Percentiles rank a stretch among this genome's conserved stretches.
phyloP scores from a whole-genome alignment of 768 basidiomycete genomes.

The Dentipellis fragilis region DNA sequence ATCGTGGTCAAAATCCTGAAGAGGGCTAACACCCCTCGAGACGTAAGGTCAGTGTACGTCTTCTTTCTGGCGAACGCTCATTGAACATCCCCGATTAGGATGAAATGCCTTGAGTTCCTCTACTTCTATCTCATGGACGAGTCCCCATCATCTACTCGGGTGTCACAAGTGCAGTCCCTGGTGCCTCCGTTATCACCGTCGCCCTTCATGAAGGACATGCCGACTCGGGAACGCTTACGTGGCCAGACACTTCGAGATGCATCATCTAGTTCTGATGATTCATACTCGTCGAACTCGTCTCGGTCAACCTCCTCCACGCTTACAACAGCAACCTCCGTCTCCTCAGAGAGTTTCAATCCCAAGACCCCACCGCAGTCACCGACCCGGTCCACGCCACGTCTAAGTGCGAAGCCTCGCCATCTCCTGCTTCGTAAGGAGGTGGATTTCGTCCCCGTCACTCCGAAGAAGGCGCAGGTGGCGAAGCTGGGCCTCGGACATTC shows the following conservation, averaged over 20 bases:
- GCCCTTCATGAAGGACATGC: slow-evolving; percentile 16
- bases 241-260: slow-evolving; percentile 4
- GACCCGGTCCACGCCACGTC: slow-evolving; percentile 9
- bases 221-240: slow-evolving; percentile 8
- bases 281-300: slow-evolving; percentile 11
- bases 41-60: slow-evolving; percentile 58
- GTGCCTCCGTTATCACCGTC: slow-evolving; percentile 27
- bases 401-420: slow-evolving; percentile 30
- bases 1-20: slow-evolving; percentile 83
- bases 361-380: slow-evolving; percentile 9
- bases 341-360: slow-evolving; percentile 15
- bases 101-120: slow-evolving; percentile 93
- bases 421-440: slow-evolving; percentile 59
- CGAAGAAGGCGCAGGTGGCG: slow-evolving; percentile 39
- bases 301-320: slow-evolving; percentile 15
- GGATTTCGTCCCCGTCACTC: slow-evolving; percentile 66
- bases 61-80: background rate
- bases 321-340: slow-evolving; percentile 21
- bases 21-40: slow-evolving; percentile 73
- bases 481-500: slow-evolving; percentile 21
- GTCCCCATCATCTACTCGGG: slow-evolving; percentile 23
- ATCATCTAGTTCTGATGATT: slow-evolving; percentile 16
- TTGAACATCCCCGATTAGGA: slow-evolving; percentile 34
- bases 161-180: slow-evolving; percentile 15
- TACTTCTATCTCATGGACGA: slow-evolving; percentile 94